Percentiles rank a stretch among this genome's conserved stretches.
Conservation (phyloP, 768 basidiomycete species). For the Lyophyllum shimeji region DNA sequence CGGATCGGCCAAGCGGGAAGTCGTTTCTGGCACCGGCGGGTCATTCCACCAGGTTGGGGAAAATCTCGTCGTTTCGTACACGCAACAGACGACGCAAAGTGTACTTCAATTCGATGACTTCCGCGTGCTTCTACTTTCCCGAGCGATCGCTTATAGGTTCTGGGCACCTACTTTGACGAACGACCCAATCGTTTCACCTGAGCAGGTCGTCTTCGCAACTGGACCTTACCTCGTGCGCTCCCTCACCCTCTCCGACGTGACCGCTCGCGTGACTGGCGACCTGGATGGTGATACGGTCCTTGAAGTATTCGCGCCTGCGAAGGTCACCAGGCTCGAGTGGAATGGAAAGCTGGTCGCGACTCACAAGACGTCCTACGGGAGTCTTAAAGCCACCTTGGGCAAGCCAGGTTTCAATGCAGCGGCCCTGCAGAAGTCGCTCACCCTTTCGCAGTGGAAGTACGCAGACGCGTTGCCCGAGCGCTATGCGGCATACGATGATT, state of each 20-base stretch:
- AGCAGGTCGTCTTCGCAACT: constrained; percentile 3
- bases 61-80: constrained; percentile 5
- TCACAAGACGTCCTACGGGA: constrained; percentile 4
- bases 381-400: not conserved
- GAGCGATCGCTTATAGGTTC: constrained; percentile 6
- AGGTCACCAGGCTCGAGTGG: constrained; percentile 2
- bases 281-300: constrained; percentile 1
- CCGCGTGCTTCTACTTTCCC: constrained; percentile 5
- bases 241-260: not conserved
- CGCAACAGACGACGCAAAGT: not conserved
- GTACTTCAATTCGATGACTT: constrained; percentile 10
- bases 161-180: constrained; percentile 7
- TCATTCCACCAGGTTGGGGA: constrained; percentile 1
- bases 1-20: not conserved
- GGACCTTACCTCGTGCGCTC: constrained; percentile 11
- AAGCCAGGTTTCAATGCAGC: constrained; percentile 1
- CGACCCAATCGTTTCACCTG: constrained; percentile 4
- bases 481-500: constrained; percentile 5
- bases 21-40: not conserved
- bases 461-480: constrained; percentile 7
- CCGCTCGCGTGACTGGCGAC: not conserved
- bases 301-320: constrained; percentile 5
- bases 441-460: constrained; percentile 3
- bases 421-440: constrained; percentile 2
- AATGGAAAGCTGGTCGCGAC: not conserved